Evolutionary conservation across 495 filamentous ascomycete genomes (phyloP).

Genomic region (Aspergillus indologenus): DNA sequence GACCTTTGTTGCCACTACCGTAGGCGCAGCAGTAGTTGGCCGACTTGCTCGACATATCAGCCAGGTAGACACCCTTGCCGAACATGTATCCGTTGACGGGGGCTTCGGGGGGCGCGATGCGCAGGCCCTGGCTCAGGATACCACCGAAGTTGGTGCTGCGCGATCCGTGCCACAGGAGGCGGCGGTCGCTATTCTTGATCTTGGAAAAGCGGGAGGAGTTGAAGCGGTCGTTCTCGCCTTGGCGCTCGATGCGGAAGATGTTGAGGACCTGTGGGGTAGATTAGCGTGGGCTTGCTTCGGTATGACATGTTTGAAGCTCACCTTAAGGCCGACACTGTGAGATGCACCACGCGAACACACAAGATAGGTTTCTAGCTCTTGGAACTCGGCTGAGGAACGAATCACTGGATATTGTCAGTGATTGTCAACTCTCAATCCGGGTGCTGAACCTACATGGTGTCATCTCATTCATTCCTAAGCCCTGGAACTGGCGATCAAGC

Average conservation of each 20-base stretch:
- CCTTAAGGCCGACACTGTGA: conserved; percentile 53
- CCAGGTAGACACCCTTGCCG: conserved; percentile 87
- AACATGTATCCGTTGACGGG: conserved; percentile 78
- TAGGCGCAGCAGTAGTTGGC: conserved; percentile 69
- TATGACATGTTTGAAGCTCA: conserved; percentile 12
- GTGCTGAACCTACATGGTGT: conserved; percentile 44
- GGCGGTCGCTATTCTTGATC: conserved; percentile 52
- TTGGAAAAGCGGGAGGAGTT: conserved; percentile 48
- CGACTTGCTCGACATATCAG: conserved; percentile 76
- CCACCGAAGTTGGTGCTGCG: conserved; percentile 77
- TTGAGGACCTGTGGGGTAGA: conserved; percentile 50
- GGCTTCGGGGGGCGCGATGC: conserved; percentile 82
- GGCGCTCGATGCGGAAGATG: conserved; percentile 79
- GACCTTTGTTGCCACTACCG: conserved; percentile 55
- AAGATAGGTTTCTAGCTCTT: conserved; percentile 62
- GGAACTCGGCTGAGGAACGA: conserved; percentile 56
- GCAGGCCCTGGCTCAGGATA: conserved; percentile 79
- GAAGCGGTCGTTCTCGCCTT: conserved; percentile 71
- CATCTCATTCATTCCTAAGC: conserved; percentile 73
- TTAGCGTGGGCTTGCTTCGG: conserved; percentile 9
- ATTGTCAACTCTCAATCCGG: neutral
- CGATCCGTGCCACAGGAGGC: conserved; percentile 79
- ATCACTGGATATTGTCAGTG: conserved; percentile 40
- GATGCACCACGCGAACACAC: conserved; percentile 58
- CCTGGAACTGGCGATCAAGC: conserved; percentile 67